phyloP scores from a whole-genome alignment of 73 alveolate genomes.

The Symbiodinium natans region DNA sequence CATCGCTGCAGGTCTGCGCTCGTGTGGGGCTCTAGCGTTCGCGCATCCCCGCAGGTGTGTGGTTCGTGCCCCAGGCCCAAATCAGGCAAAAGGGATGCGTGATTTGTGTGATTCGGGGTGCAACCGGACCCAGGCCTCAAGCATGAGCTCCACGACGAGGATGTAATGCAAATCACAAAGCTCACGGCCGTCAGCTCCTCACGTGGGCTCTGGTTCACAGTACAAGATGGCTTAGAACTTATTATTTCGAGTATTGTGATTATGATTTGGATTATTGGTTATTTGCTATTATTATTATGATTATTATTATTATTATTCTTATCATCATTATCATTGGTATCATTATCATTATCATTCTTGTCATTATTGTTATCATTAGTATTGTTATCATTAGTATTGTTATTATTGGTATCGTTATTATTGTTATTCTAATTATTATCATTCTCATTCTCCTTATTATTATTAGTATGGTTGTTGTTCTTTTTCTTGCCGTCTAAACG shows the following conservation, averaged over 20 bases:
- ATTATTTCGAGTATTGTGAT: neutral
- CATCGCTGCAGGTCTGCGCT: slow-evolving; percentile 78
- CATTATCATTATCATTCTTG: neutral
- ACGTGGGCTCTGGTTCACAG: neutral
- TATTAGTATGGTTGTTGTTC: no score
- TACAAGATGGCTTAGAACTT: neutral
- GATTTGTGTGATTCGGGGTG: no score
- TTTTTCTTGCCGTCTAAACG: no score
- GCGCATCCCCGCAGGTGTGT: slow-evolving; percentile 88
- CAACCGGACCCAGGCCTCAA: slow-evolving; percentile 79
- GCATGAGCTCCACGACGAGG: slow-evolving; percentile 91
- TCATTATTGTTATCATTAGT: no score
- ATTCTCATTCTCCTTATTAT: no score
- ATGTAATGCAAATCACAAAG: slow-evolving; percentile 86
- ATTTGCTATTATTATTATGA: neutral
- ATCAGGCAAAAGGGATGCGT: no score
- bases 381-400: no score
- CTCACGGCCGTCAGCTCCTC: slow-evolving; percentile 27
- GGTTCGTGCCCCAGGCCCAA: neutral
- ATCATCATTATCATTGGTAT: neutral
- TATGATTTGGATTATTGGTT: neutral
- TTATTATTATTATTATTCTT: no score
- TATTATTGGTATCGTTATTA: no score
- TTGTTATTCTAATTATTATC: no score
- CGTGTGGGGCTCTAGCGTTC: slow-evolving; percentile 82